Evolutionary conservation across 495 filamentous ascomycete genomes (phyloP), one percentile per base, ranked within the genome.

Genomic region (Tuber melanosporum): DNA sequence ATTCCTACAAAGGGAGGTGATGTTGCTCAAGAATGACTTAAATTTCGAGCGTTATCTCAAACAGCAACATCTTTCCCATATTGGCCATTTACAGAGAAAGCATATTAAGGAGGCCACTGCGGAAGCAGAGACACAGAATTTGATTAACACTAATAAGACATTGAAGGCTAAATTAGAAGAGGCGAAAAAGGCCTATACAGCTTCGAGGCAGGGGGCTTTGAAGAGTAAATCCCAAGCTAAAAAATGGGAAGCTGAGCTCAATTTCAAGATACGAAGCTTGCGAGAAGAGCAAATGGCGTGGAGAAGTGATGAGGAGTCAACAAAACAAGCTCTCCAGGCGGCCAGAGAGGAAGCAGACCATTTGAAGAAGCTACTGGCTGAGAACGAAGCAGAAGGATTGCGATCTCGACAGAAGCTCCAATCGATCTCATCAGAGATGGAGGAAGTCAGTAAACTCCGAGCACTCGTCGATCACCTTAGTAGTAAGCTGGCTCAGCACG

Each of bases 31-130:
- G 52, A 93, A 93, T 75, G 91, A 94, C 80, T 87, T 94, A 52
- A 91, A 91, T 78, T 93, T 92, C 75, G 92, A 94, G 83, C 86
- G 91, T 36, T 93, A 92, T 81, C 87, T 92, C 74, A 93, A 92
- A 80, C 88, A 91, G 74, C 91, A 93, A 80, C 91, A 93, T 83
- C 86, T 92, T 74, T 87, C 88, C 5, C 91, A 93, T 78, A 93
- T 94, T 81, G 91, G 91, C 7, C 91, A 90, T 78, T 84, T 93
- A 26, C 89, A 90, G 75, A 86, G 91, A 43, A 88, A 89, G 73
- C 89, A 92, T 74, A 89, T 93, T 52, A 86, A 87, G 75, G 90
- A 92, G 78, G 89, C 90, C 19, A 89, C 91, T 0, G 88, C 87
- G 1, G 92, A 92, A 83, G 91, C 92, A 20, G 91, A 94, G 81